A percentile compares a stretch with the other conserved stretches of the same genome.
phyloP scores from a whole-genome alignment of 2,329 filamentous ascomycete species.

The Botrytis porri region DNA sequence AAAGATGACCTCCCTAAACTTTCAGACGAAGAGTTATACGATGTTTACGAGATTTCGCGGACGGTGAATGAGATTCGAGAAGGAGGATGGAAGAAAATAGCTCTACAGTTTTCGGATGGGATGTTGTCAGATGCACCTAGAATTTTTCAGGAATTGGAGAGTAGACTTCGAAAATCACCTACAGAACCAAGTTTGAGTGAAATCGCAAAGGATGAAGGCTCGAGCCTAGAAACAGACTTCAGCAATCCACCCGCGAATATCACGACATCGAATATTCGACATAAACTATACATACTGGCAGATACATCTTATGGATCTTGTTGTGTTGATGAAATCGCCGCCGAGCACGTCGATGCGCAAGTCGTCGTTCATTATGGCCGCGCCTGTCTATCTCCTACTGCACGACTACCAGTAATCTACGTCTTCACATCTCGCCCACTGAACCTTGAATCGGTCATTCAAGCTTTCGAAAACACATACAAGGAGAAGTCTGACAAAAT shows the following conservation, averaged over 20 bases:
- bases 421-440: conserved; percentile 78
- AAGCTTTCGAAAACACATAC: conserved; percentile 67
- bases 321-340: conserved; percentile 95
- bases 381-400: conserved; percentile 87
- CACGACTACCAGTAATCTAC: conserved; percentile 81
- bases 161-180: conserved; percentile 42
- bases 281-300: conserved; percentile 73
- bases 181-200: conserved; percentile 15
- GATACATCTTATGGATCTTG: conserved; percentile 97
- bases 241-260: conserved; percentile 21
- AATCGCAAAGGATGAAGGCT: conserved; percentile 15
- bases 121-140: conserved; percentile 85
- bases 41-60: conserved; percentile 80
- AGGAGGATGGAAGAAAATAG: conserved; percentile 71
- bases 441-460: conserved; percentile 53
- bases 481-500: conserved; percentile 56
- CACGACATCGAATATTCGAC: not conserved
- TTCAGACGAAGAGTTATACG: conserved; percentile 64
- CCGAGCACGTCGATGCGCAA: conserved; percentile 87
- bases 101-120: conserved; percentile 91
- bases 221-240: conserved; percentile 26
- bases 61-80: conserved; percentile 74
- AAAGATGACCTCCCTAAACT: conserved; percentile 17
- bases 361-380: conserved; percentile 93
- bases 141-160: conserved; percentile 66